These are phyloP conservation scores for Cladosporium sphaerospermum DNA, from an alignment of 2,329 filamentous ascomycete genomes.

Conservation along the genomic window DNA sequence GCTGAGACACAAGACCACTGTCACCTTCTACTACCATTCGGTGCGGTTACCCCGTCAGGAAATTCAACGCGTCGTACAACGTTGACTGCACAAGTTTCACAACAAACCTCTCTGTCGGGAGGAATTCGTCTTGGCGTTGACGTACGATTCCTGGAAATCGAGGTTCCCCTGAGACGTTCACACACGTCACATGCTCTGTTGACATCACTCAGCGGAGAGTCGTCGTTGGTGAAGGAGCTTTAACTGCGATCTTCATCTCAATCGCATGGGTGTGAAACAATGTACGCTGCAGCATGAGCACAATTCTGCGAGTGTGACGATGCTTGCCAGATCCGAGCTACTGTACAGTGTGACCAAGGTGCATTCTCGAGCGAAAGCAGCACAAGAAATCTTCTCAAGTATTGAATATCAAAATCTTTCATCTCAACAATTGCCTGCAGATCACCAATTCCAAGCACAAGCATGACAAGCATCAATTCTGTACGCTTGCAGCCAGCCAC, in stretches of 20 bases:
- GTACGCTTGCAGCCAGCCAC: slow-evolving; percentile 1
- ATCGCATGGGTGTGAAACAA: not conserved
- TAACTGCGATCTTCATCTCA: not conserved
- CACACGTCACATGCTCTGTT: not conserved
- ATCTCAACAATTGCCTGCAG: not conserved
- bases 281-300: not conserved
- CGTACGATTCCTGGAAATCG: not conserved
- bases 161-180: not conserved
- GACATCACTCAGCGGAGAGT: not conserved
- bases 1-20: too few species aligned
- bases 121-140: not conserved
- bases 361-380: too few species aligned
- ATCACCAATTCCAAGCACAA: not conserved
- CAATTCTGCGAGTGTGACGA: not conserved
- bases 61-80: too few species aligned
- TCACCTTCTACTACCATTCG: too few species aligned
- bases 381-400: too few species aligned
- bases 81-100: too few species aligned
- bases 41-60: too few species aligned
- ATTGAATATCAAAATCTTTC: too few species aligned
- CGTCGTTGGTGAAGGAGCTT: too few species aligned
- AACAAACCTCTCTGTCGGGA: too few species aligned
- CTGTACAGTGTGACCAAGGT: too few species aligned
- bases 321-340: too few species aligned
- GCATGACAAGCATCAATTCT: slow-evolving; percentile 4